Conservation (phyloP, 148 eudicot genomes). For the Pharnaceum exiguum region DNA sequence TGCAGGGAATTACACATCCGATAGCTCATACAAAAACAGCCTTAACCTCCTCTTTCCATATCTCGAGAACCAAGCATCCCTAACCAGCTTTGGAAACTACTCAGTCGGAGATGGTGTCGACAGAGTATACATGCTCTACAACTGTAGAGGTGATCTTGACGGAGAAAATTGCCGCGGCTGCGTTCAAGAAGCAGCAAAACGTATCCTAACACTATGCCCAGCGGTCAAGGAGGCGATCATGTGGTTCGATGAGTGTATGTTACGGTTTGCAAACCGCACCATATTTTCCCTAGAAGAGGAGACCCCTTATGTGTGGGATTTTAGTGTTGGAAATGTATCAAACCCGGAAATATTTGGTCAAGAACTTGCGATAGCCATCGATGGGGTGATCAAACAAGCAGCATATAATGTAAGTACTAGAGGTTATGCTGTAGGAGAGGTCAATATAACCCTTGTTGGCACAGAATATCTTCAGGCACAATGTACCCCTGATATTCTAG, state of each 20-base stretch:
- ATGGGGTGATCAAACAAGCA: no score
- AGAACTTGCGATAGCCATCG: no score
- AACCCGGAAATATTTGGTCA: no score
- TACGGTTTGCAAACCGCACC: slow-evolving; percentile 11
- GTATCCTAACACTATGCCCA: background rate
- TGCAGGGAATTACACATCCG: background rate
- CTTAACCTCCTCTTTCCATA: background rate
- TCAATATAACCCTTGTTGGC: no score
- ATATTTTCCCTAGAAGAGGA: background rate
- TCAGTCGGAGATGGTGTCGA: background rate
- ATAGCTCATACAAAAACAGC: background rate
- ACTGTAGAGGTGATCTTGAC: slow-evolving; percentile 20
- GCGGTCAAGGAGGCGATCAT: slow-evolving; percentile 1
- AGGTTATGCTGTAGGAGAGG: no score
- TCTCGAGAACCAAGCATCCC: background rate
- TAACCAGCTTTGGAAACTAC: background rate
- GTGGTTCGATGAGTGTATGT: slow-evolving; percentile 17
- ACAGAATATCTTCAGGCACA: no score
- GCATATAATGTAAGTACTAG: no score
- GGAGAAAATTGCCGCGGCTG: slow-evolving; percentile 9
- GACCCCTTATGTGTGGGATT: accelerated
- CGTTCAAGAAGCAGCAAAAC: background rate
- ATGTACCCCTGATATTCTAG: no score
- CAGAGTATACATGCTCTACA: slow-evolving; percentile 16
- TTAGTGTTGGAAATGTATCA: no score